phyloP scores from a whole-genome alignment of 495 filamentous ascomycete species.

The Penicillium dipodomyicola region DNA sequence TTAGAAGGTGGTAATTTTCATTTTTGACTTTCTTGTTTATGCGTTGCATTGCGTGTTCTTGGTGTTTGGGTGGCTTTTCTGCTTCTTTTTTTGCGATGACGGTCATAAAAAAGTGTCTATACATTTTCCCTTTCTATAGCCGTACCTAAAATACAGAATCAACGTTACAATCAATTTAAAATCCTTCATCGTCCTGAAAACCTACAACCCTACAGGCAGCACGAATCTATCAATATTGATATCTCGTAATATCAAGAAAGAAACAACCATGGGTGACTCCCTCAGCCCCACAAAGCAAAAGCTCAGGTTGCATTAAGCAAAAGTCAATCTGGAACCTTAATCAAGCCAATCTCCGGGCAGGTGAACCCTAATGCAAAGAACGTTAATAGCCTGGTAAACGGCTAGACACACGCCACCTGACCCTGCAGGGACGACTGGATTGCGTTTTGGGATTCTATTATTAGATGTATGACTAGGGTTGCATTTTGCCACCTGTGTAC shows the following conservation, averaged over 20 bases:
- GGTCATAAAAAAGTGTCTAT: background rate
- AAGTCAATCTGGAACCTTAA: background rate
- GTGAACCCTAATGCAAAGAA: background rate
- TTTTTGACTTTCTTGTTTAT: background rate
- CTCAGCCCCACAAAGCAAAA: too few species aligned
- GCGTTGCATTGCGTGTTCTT: background rate
- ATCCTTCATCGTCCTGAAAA: background rate
- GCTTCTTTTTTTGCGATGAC: background rate
- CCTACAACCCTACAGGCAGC: background rate
- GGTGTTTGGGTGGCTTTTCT: background rate
- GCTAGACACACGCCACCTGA: background rate
- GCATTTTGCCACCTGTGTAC: background rate
- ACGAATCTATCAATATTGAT: background rate
- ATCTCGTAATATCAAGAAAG: background rate
- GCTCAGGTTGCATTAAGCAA: background rate
- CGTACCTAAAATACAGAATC: background rate
- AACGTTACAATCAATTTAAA: background rate
- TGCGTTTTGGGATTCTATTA: background rate
- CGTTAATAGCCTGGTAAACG: background rate
- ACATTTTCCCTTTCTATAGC: background rate
- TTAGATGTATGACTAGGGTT: slow-evolving; percentile 4
- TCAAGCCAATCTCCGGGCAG: background rate
- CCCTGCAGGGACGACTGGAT: background rate
- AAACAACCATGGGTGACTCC: too few species aligned
- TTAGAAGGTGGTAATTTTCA: background rate